Evolutionary conservation across 1,284 basidiomycete species (phyloP).

Genomic region (Caloboletus firmus): DNA sequence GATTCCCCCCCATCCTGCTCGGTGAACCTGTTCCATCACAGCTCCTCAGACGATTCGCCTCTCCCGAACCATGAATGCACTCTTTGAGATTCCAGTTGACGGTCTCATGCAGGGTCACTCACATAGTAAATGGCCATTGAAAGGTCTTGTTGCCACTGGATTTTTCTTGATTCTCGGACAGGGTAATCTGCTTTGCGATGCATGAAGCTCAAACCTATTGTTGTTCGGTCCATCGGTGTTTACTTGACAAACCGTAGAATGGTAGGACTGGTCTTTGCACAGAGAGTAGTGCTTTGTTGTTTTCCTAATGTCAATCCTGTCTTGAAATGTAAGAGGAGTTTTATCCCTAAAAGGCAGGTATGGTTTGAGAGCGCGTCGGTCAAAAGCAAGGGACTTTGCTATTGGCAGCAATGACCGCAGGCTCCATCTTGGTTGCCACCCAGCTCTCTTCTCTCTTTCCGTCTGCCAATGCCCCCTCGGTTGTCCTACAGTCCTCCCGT

Average conservation of each 20-base stretch:
- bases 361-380: conserved; percentile 2
- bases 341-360: conserved; percentile 28
- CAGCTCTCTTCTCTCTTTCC: conserved; percentile 66
- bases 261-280: too few relatives aligned
- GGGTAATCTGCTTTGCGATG: neutral
- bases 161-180: conserved; percentile 6
- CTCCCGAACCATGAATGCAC: conserved; percentile 1
- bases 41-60: conserved; percentile 19
- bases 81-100: conserved; percentile 8
- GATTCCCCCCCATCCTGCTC: conserved; percentile 3
- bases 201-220: neutral
- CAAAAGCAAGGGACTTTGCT: neutral
- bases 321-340: neutral
- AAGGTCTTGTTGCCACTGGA: neutral
- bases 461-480: conserved; percentile 48
- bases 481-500: conserved; percentile 58
- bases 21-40: conserved; percentile 4
- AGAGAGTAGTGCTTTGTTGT: too few relatives aligned
- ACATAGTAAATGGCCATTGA: neutral
- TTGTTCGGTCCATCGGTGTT: neutral
- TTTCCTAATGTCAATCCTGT: too few relatives aligned
- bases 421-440: conserved; percentile 54
- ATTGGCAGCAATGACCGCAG: conserved; percentile 38
- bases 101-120: neutral
- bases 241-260: neutral